Conservation (phyloP, 176 grass and related monocot genomes). For the Oryza nivara region DNA sequence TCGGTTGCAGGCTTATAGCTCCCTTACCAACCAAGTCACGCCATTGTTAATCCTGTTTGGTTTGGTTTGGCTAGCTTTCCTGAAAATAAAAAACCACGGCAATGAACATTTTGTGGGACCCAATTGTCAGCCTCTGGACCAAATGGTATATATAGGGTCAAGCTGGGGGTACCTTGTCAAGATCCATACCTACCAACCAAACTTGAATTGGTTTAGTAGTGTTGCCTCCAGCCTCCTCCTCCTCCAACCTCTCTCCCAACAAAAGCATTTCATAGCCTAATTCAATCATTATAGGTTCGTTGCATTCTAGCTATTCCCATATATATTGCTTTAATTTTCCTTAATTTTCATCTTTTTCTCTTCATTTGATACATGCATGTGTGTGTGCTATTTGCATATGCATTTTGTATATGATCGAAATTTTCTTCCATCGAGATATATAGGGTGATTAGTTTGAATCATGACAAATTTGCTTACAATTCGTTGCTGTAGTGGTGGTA, state of each 20-base stretch:
- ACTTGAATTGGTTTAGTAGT: background rate
- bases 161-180: background rate
- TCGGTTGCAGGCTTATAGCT: background rate
- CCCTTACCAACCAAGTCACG: conserved; percentile 18
- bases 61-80: background rate
- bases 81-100: background rate
- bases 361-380: background rate
- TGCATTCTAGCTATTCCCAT: background rate
- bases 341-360: background rate
- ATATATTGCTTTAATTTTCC: background rate
- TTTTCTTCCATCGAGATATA: too few relatives aligned
- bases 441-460: background rate
- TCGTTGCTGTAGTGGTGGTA: background rate
- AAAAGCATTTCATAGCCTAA: background rate
- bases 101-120: background rate
- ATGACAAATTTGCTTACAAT: background rate
- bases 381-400: background rate
- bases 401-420: too few relatives aligned
- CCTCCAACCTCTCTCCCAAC: background rate
- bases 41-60: background rate
- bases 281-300: background rate
- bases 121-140: background rate
- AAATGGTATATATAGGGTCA: background rate
- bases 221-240: background rate
- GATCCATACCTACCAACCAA: background rate